Base-by-base conservation (phyloP, 2,329 filamentous ascomycete genomes). In the Diaporthe ampelina region DNA sequence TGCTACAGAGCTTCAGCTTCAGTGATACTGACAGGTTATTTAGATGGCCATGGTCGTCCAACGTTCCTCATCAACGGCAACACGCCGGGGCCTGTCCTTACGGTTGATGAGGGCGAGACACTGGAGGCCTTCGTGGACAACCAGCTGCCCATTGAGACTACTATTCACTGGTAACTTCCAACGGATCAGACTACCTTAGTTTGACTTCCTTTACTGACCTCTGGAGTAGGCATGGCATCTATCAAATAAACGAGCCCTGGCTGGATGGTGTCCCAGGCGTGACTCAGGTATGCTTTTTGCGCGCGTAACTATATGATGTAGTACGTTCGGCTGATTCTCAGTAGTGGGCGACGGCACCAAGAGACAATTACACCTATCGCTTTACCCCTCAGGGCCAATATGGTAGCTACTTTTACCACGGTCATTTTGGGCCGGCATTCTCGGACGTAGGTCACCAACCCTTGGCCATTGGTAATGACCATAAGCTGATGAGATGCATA, bases 291-390 rank as follows among this genome's bases (percentile, higher is more conserved):
- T 45, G 15, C 3, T 17, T 17, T 17, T 6, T 15, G 0, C 15
- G 43, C 11, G 15, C 43, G 5, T 17, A 7, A 45, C 4, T 19
- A 45, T 7, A 15, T 45, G 43, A 7, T 19, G 43, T 17, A 45
- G 43, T 17, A 45, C 4, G 19, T 6, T 0, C 6, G 4, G 43
- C 43, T 45, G 43, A 45, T 45, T 13, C 15, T 13, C 43, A 54
- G 13, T 15, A 54, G 50, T 54, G 50, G 50, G n/a, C 50, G n/a
- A 54, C 50, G 21, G n/a, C 50, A 54, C 50, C 50, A 13, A 10
- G 50, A 29, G 50, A 54, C 50, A 54, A 54, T n/a, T 54, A 54
- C 50, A 54, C 50, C 9, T 54, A 54, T 54, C 50, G 50, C 50
- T 54, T 54, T 15, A 54, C 50, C 4, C 50, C 50, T 24, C n/a